Base-by-base conservation (phyloP, 2,329 filamentous ascomycete genomes). In the Hypoxylon sp. region DNA sequence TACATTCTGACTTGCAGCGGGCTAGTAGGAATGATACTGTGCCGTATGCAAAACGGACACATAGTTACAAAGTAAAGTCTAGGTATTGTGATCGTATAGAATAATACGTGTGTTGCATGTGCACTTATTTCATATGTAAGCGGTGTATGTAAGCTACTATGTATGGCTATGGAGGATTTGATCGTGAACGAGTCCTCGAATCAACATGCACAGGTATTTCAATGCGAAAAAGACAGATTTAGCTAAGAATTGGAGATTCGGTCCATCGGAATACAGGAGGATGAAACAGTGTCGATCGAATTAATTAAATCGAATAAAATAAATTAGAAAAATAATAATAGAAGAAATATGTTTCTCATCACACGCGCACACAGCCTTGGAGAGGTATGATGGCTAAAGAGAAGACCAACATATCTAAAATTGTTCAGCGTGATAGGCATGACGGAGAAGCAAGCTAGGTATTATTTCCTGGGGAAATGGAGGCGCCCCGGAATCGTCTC, bases 361-460 rank as follows among this genome's bases (percentile, higher is more conserved):
- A n/a, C n/a, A n/a, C n/a, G n/a, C n/a, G n/a, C 7, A 15, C 11
- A 12, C 6, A 19, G n/a, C 19, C 3, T 36, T 3, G 11, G 7
- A 11, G 16, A 7, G 11, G 7, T 7, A 20, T 21, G 19, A 13
- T 37, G 17, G 38, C 27, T 38, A 45, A 51, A 35, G 35, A 16
- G 21, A 35, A 29, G 4, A 45, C 29, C 21, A 35, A 45, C 34
- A 25, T 7, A 20, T 36, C 30, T 9, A 45, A 20, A 26, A 31
- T 41, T 29, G 41, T 17, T 15, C 30, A 41, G 17, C 9, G 19
- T 44, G 47, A 48, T 31, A 25, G n/a, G n/a, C n/a, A n/a, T 49
- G 45, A 40, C 55, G 51, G 55, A 55, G 47, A 51, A 55, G 20
- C 20, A 46, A 43, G 46, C 51, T 30, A 44, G 50, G 29, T 55